These are phyloP conservation scores for Botrytis elliptica DNA, from an alignment of 2,329 filamentous ascomycete species.

Conservation along the genomic window DNA sequence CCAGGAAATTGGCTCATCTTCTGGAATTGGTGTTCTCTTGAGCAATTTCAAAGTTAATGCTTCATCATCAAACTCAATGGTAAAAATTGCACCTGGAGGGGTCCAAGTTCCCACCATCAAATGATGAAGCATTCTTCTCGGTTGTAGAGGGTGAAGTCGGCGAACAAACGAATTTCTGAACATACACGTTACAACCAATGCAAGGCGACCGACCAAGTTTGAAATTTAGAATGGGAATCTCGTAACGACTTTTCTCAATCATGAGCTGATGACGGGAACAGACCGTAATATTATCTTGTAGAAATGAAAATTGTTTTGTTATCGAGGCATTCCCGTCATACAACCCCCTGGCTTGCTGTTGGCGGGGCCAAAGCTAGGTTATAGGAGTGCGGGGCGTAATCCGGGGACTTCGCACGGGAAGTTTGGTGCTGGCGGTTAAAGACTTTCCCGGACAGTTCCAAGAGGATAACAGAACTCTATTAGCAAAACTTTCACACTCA, in stretches of 20 bases:
- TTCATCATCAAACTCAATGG: slow-evolving; percentile 83
- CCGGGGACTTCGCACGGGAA: slow-evolving; percentile 12
- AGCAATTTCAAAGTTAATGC: slow-evolving; percentile 70
- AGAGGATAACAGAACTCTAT: neutral
- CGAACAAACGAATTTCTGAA: slow-evolving; percentile 4
- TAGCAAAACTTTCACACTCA: neutral
- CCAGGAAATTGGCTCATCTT: slow-evolving; percentile 89
- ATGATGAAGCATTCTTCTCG: slow-evolving; percentile 72
- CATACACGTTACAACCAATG: slow-evolving; percentile 5
- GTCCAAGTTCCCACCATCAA: slow-evolving; percentile 93
- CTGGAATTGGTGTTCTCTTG: slow-evolving; percentile 76
- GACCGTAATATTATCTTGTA: neutral
- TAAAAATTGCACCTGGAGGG: slow-evolving; percentile 85
- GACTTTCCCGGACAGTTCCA: slow-evolving; percentile 15
- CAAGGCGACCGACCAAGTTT: neutral
- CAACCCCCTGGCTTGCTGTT: neutral
- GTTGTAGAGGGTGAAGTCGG: neutral
- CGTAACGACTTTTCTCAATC: slow-evolving; percentile 11
- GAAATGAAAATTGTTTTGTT: neutral
- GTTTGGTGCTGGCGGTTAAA: slow-evolving; percentile 5
- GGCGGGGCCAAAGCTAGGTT: neutral
- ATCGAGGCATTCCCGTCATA: neutral
- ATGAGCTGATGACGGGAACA: neutral
- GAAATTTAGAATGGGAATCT: slow-evolving; percentile 11
- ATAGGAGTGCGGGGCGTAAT: slow-evolving; percentile 13